Percentiles rank a stretch among this genome's conserved stretches.
Conservation (phyloP, 352 stramenopile genomes). For the Phytophthora vignae region DNA sequence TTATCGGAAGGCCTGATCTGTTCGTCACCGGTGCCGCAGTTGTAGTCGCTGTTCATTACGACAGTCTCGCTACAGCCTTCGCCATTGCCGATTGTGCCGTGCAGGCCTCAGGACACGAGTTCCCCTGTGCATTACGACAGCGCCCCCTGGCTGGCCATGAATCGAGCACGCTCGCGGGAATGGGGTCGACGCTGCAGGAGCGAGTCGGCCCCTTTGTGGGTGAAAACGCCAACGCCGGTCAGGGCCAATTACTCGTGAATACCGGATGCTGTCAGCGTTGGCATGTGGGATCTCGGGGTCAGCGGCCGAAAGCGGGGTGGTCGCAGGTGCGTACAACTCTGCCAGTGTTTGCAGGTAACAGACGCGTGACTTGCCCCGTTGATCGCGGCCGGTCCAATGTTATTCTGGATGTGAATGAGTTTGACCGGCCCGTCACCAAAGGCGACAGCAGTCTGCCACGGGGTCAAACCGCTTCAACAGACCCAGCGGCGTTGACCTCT, state of each 20-base stretch:
- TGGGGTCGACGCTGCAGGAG: no score
- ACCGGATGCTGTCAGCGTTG: no score
- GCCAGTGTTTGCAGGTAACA: neutral
- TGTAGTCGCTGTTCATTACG: neutral
- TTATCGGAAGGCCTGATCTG: no score
- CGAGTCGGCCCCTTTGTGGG: no score
- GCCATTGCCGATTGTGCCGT: neutral
- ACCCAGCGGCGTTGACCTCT: neutral
- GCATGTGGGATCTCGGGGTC: no score
- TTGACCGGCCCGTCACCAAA: neutral
- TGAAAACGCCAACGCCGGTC: no score
- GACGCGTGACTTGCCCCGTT: neutral
- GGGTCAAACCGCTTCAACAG: neutral
- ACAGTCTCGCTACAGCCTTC: neutral
- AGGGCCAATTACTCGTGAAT: no score
- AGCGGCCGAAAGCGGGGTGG: no score
- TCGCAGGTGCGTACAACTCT: no score
- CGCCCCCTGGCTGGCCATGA: no score
- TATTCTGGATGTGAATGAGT: neutral
- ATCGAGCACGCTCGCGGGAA: no score
- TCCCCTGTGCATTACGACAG: no score
- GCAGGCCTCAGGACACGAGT: neutral
- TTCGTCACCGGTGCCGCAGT: conserved; percentile 1
- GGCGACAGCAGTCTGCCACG: neutral
- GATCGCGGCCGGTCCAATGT: neutral